Evolutionary conservation across 2,329 filamentous ascomycete genomes (phyloP), one percentile per base, ranked within the genome.

Genomic region (Talaromyces verruculosus): DNA sequence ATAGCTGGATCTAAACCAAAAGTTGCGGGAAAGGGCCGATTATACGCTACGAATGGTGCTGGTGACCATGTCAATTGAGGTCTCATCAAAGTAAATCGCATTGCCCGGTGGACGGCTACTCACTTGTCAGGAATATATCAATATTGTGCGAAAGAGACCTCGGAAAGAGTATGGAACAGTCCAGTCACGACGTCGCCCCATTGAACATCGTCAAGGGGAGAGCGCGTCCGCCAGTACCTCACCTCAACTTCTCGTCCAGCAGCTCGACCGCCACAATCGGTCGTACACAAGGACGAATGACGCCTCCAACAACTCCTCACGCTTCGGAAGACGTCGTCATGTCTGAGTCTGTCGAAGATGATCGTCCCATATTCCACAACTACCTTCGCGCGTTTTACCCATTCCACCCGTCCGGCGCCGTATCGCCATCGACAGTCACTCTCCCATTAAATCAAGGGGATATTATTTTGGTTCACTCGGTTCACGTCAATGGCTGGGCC

Each of bases 401-500:
- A 30, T 99, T 97, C 77, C 89, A 93, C 66, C 93, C 94, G 0
- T 88, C 85, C 67, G 88, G 89, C 72, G 86, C 90, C 49, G 87
- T 92, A 67, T 88, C 88, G n/a, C 91, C 93, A 66, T 90, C 91
- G 11, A 95, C 92, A 10, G 91, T 98, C 64, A 98, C 94, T 11
- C 83, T 97, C 11, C 91, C 93, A 25, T 85, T 99, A 65, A 91
- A 91, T 71, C 90, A 95, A 75, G 95, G 95, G 67, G 95, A 99
- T 74, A 87, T 99, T 59, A 90, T 99, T 63, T 81, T 99, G 66
- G 91, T 99, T 25, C 95, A 99, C 78, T 97, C 95, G 3, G 91
- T 98, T 70, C 95, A 99, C 78, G 95, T 92, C 67, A 99, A 98
- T 81, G 95, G 95, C 71, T 99, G 95, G 95, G 95, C 95, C 37